Percentiles rank a stretch among this genome's conserved stretches.
Conservation (phyloP, 345 rosid genomes). For the Geranium brycei region DNA sequence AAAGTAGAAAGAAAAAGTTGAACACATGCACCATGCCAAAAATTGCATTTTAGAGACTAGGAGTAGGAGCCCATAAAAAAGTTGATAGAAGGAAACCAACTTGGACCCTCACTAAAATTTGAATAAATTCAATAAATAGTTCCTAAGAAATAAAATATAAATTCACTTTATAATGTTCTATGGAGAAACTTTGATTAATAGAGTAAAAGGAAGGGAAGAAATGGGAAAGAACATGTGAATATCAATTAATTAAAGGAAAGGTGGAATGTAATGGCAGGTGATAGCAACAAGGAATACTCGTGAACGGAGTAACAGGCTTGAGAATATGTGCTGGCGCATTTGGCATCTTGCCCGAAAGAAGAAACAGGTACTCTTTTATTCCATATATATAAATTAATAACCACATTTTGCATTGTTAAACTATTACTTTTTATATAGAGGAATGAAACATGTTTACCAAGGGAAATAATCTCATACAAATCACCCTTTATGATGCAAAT, state of each 20-base stretch:
- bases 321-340: slow-evolving; percentile 93
- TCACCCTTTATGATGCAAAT: too few species aligned
- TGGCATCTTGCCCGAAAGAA: slow-evolving; percentile 92
- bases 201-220: background rate
- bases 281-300: slow-evolving; percentile 89
- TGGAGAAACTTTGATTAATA: too few species aligned
- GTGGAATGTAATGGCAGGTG: slow-evolving; percentile 34
- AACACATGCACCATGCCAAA: background rate
- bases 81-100: background rate
- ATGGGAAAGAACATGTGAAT: slow-evolving; percentile 11
- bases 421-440: too few species aligned
- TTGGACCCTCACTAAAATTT: background rate
- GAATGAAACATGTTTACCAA: too few species aligned
- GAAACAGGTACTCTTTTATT: slow-evolving; percentile 42
- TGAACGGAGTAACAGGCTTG: slow-evolving; percentile 76
- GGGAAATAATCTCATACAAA: too few species aligned
- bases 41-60: background rate
- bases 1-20: background rate
- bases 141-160: background rate
- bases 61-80: background rate
- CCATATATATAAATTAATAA: background rate
- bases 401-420: background rate
- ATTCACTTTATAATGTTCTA: background rate
- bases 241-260: background rate
- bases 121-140: background rate